Conservation (phyloP, 139 green algal genomes). For the Chlamydomonas sp. region DNA sequence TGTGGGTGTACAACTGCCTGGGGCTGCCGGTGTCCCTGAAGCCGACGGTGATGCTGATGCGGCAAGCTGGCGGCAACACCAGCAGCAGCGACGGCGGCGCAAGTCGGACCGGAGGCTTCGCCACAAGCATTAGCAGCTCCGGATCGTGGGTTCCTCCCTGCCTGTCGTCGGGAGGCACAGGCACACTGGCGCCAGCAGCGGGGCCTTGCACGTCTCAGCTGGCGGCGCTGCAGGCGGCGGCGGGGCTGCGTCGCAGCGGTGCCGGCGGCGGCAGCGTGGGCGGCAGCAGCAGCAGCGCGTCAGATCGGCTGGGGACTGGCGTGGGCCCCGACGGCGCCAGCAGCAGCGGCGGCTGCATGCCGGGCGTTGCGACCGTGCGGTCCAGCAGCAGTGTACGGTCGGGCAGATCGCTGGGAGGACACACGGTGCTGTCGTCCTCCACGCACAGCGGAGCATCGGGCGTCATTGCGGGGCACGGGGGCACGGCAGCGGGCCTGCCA, state of each 20-base stretch:
- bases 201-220: conserved; percentile 22
- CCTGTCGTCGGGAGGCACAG: background rate
- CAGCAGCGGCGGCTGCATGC: conserved; percentile 16
- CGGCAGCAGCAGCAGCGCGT: background rate
- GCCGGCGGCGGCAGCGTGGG: background rate
- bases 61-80: background rate
- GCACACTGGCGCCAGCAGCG: background rate
- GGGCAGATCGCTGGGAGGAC: background rate
- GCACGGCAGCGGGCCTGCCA: background rate
- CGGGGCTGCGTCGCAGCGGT: background rate
- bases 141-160: conserved; percentile 14
- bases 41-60: background rate
- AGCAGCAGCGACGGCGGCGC: conserved; percentile 1
- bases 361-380: background rate
- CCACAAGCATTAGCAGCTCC: background rate
- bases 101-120: background rate
- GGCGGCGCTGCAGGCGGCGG: conserved; percentile 16
- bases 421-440: conserved; percentile 1
- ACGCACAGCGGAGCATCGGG: background rate
- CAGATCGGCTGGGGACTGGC: background rate
- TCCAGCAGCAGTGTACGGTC: conserved; percentile 29
- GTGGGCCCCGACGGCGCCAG: background rate
- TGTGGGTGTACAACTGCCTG: conserved; percentile 86
- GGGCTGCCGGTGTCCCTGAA: conserved; percentile 69
- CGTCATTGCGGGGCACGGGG: background rate